Evolutionary conservation across 169 alveolate genomes (phyloP).

Genomic region (Cryptosporidium sp.): DNA sequence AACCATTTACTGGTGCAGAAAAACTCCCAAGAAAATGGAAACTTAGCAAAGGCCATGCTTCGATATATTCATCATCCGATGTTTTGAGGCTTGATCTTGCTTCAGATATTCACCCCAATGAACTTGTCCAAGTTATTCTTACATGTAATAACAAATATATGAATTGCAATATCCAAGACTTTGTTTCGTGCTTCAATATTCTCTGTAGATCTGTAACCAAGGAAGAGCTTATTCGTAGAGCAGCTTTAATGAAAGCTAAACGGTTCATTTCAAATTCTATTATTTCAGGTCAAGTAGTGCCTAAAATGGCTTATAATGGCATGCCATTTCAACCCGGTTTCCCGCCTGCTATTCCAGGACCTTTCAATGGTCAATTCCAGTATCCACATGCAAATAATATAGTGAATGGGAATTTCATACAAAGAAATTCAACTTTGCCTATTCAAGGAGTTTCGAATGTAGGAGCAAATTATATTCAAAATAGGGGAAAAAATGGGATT

Average conservation of each 20-base stretch:
- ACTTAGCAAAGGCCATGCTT: conserved; percentile 62
- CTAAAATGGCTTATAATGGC: not conserved
- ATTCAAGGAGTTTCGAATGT: not conserved
- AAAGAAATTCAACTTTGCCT: not conserved
- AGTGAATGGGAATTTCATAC: not conserved
- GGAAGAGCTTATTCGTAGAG: conserved; percentile 47
- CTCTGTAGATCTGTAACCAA: conserved; percentile 51
- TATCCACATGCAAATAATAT: not conserved
- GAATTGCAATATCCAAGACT: conserved; percentile 61
- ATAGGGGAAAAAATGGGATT: not conserved
- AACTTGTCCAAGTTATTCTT: conserved; percentile 31
- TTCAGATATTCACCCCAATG: conserved; percentile 37
- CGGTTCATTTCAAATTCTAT: conserved; percentile 48
- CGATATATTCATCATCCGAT: conserved; percentile 58
- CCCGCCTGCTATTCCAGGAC: not conserved
- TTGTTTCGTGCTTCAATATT: conserved; percentile 54
- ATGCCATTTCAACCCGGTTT: not conserved
- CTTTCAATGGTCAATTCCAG: not conserved
- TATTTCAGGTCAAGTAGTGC: not conserved
- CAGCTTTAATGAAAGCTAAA: conserved; percentile 48
- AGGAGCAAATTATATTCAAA: not conserved
- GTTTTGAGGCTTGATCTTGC: conserved; percentile 24
- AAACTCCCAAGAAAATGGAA: conserved; percentile 56
- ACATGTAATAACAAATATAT: conserved; percentile 60
- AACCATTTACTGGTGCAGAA: conserved; percentile 53